These are phyloP conservation scores for Aspergillus pseudotamarii DNA, from an alignment of 2,329 filamentous ascomycete genomes.

Conservation along the genomic window DNA sequence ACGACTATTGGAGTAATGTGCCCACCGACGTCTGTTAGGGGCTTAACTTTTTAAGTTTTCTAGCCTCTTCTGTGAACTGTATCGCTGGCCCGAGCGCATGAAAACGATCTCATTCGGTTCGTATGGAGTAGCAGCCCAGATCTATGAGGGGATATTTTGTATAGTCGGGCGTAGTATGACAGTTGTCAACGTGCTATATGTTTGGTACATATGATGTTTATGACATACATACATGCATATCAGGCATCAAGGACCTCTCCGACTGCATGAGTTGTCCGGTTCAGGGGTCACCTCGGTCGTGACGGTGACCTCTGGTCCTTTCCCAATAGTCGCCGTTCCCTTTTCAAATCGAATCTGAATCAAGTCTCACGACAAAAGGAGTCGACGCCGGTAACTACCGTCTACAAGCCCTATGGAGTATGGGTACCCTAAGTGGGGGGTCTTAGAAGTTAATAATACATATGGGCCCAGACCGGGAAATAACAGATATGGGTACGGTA, in stretches of 20 bases:
- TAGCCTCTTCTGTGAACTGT: not conserved
- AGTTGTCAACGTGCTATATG: not conserved
- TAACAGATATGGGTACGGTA: not conserved
- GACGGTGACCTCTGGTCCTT: not conserved
- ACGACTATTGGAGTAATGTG: not conserved
- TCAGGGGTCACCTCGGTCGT: no score
- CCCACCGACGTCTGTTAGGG: not conserved
- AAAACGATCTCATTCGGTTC: not conserved
- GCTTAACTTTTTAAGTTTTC: not conserved
- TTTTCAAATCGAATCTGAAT: not conserved
- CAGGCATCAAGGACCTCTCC: conserved; percentile 1
- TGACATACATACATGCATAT: conserved; percentile 7
- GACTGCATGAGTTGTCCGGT: not conserved
- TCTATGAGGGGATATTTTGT: not conserved
- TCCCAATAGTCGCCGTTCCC: not conserved
- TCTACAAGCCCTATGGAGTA: not conserved
- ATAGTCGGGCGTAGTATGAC: not conserved
- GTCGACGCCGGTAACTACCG: not conserved
- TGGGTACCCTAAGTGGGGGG: not conserved
- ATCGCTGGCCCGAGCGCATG: not conserved
- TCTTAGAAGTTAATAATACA: conserved; percentile 4
- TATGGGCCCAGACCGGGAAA: conserved; percentile 10
- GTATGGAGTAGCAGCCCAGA: not conserved
- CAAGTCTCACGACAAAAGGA: not conserved
- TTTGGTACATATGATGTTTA: not conserved